Base-by-base conservation (phyloP, 371 early-diverging fungal genomes). In the Capniomyces stellatus region DNA sequence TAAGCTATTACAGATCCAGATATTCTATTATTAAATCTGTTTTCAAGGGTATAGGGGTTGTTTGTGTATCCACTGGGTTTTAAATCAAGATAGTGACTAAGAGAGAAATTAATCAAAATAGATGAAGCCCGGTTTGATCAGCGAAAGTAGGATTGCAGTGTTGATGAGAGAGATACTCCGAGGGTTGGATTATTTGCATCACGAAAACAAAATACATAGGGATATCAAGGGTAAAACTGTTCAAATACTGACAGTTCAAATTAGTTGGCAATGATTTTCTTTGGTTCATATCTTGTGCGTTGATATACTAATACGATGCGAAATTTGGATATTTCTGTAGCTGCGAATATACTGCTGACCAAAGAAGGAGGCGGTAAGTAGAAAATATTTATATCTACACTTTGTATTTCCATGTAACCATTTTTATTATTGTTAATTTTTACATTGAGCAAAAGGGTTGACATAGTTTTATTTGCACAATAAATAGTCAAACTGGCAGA, bases 101-200 rank as follows among this genome's bases (percentile, higher is more conserved):
- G n/a, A n/a, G n/a, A n/a, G n/a, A n/a, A n/a, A n/a, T n/a, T n/a
- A n/a, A n/a, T n/a, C n/a, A n/a, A 28, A 25, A 6, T 46, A 52
- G 52, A 80, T 89, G 83, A 83, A 85, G 67, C 77, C 86, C 8
- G 84, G 83, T 0, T 63, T 70, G 2, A 80, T 97, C 54, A 75
- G 77, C 51, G 97, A 96, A 63, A 76, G 81, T 24, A 86, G 79
- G 51, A 91, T 94, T 63, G 89, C 92, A 47, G 89, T 92, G 51
- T 89, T 96, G 47, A 61, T 94, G 52, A 78, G 87, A 29, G 94
- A 95, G 60, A 67, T 92, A 30, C 64, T 94, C 39, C 76, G 82
- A 54, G 98, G 97, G 3, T 69, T 97, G 46, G 89, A 92, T 53
- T 95, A 98, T 71, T 72, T 98, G 25, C 97, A 98, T 69, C 73